Evolutionary conservation across 2,329 filamentous ascomycete species (phyloP), one percentile per base, ranked within the genome.

Genomic region (Alternaria solani): DNA sequence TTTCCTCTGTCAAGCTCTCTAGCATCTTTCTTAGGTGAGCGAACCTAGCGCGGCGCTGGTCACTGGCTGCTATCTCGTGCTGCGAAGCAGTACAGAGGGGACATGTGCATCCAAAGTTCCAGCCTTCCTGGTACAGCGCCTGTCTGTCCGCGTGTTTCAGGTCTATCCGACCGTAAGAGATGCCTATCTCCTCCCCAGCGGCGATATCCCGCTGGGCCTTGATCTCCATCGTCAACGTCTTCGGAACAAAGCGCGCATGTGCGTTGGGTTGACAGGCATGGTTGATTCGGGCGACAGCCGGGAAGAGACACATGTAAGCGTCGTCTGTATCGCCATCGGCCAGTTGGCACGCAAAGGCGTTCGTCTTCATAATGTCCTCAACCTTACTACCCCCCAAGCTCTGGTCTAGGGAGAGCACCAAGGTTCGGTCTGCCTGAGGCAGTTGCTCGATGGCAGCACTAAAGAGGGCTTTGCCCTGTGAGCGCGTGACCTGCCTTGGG

Each of bases 271-370:
- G 61, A 28, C 70, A 72, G 9, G 68, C 69, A 38, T 72, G 70
- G 20, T 72, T 72, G 51, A 72, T 71, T 2, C 70, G 59, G 41
- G 67, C 60, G 2, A 72, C 66, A 12, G 57, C 57, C 3, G 70
- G 67, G 43, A 70, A 72, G 7, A 72, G 59, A 53, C 70, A 71
- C 51, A 72, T 63, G 49, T 72, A 72, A 5, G 60, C 67, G 20
- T 69, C 67, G 12, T 59, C 66, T 28, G 61, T 53, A 7, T 55
- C 56, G n/a, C 63, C 68, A 34, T 72, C 70, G 11, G 63, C 38
- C n/a, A 70, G 44, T 16, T 63, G 63, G 23, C 70, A 72, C 4
- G 65, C 64, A 53, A 72, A 72, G 1, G 68, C 58, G 43, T 71
- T 72, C 14, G 68, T 72, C 49, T 72, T 67, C 55, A 72, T 58